A percentile compares a stretch with the other conserved stretches of the same genome.
phyloP scores from a whole-genome alignment of 2,329 filamentous ascomycete species.

The Colletotrichum sp. region DNA sequence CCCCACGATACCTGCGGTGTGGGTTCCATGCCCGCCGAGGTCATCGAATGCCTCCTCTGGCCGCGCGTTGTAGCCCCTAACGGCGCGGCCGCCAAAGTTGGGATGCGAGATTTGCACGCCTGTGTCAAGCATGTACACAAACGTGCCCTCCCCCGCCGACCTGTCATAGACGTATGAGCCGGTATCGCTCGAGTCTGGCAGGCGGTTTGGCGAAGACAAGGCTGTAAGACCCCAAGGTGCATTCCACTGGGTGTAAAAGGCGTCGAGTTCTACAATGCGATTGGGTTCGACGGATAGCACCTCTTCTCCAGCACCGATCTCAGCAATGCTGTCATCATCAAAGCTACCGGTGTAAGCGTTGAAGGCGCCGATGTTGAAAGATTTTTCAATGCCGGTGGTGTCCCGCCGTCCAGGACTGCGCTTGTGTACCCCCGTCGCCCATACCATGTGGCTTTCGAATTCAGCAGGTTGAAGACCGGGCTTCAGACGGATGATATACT shows the following conservation, averaged over 20 bases:
- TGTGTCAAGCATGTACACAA: slow-evolving; percentile 47
- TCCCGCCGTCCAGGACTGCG: slow-evolving; percentile 39
- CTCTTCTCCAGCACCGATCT: slow-evolving; percentile 40
- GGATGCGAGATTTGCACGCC: slow-evolving; percentile 34
- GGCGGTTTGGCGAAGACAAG: slow-evolving; percentile 38
- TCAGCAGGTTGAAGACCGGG: slow-evolving; percentile 31
- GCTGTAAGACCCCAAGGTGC: slow-evolving; percentile 51
- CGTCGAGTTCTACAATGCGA: slow-evolving; percentile 27
- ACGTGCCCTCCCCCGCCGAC: slow-evolving; percentile 38
- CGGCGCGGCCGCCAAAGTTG: slow-evolving; percentile 38
- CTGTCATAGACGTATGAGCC: slow-evolving; percentile 36
- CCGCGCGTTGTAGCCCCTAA: slow-evolving; percentile 24
- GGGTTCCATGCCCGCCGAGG: slow-evolving; percentile 48
- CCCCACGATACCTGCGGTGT: slow-evolving; percentile 40
- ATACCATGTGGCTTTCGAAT: slow-evolving; percentile 38
- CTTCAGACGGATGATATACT: slow-evolving; percentile 8
- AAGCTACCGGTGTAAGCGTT: slow-evolving; percentile 48
- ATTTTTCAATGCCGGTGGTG: slow-evolving; percentile 42
- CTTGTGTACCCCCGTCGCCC: slow-evolving; percentile 38
- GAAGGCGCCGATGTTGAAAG: slow-evolving; percentile 41
- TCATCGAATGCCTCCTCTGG: slow-evolving; percentile 33
- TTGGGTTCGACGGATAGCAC: slow-evolving; percentile 37
- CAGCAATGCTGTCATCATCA: slow-evolving; percentile 43
- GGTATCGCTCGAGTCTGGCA: slow-evolving; percentile 7
- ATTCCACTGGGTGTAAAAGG: slow-evolving; percentile 32